Conservation (phyloP, 805 yeast species). For the Yamadazyma olivae region DNA sequence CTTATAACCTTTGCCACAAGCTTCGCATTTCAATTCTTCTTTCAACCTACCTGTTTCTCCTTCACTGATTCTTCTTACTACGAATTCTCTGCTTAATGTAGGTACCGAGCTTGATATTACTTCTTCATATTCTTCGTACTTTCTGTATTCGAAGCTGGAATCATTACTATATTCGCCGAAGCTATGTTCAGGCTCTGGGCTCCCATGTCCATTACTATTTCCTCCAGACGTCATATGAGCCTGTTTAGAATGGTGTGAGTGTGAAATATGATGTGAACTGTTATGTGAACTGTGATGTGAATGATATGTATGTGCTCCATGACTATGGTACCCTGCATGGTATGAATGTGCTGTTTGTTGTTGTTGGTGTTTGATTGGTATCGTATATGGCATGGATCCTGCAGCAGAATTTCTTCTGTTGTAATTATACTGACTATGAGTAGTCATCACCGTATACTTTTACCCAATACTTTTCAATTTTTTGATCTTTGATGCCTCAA, state of each 20-base stretch:
- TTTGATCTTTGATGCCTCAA: too few species aligned
- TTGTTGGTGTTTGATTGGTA: slow-evolving; percentile 22
- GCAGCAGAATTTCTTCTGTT: slow-evolving; percentile 25
- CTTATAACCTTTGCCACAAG: slow-evolving; percentile 89
- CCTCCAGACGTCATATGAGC: too few species aligned
- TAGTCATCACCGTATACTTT: slow-evolving; percentile 8
- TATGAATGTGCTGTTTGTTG: slow-evolving; percentile 1
- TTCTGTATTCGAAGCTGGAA: not conserved
- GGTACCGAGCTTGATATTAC: slow-evolving; percentile 34
- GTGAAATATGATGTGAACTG: too few species aligned
- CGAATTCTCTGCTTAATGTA: slow-evolving; percentile 60
- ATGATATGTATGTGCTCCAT: slow-evolving; percentile 1
- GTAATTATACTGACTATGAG: slow-evolving; percentile 23
- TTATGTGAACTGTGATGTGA: not conserved
- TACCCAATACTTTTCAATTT: too few species aligned
- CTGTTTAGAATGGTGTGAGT: too few species aligned
- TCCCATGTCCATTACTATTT: not conserved
- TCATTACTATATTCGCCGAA: slow-evolving; percentile 4
- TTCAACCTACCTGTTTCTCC: slow-evolving; percentile 84
- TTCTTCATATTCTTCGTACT: slow-evolving; percentile 11
- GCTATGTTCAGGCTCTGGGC: slow-evolving; percentile 3
- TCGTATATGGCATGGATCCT: slow-evolving; percentile 24
- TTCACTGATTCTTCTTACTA: slow-evolving; percentile 77
- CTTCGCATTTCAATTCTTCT: slow-evolving; percentile 83
- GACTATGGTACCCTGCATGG: not conserved